Base-by-base conservation (phyloP, 2,329 filamentous ascomycete genomes). In the Fusarium domesticum region DNA sequence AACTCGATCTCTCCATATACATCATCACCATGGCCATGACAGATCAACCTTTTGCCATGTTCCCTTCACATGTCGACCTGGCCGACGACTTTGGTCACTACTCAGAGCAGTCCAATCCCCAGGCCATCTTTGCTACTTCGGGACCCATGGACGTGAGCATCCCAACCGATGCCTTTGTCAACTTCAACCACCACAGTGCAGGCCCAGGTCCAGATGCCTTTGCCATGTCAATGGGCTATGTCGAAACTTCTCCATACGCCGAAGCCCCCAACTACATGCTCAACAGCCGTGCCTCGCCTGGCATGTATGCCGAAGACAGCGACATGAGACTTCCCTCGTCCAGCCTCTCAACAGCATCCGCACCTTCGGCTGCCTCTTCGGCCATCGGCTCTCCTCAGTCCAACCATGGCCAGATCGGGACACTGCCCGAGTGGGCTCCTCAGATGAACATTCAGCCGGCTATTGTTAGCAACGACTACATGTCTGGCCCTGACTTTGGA, bases 331-430 rank as follows among this genome's bases (percentile, higher is more conserved):
- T 76, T 18, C 72, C 75, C 14, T 78, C 75, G 20, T 84, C 76
- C 39, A 81, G 75, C 60, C 74, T 77, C 50, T 89, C 76, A 48
- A 81, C 76, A 47, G 75, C 74, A 18, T 85, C 80, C 46, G 83
- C 67, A 43, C 78, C 71, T 40, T 87, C 84, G 39, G 80, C 80
- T 4, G 73, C 83, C 6, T 86, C 83, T 1, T 87, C 84, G 7
- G 80, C 79, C 42, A 77, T 83, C 50, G 82, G 82, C 44, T 87
- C 84, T 17, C 84, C 84, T 18, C 79, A 81, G 57, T 83, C 82
- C 2, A 76, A 78, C 51, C 75, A 78, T 58, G 75, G 76, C 43
- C 78, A 78, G 54, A 66, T 77, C 51, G 78, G 78, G 48, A 71
- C 72, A 57, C 74, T 80, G 39, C 72, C 81, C 35, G 78, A 82